A percentile compares a stretch with the other conserved stretches of the same genome.
Conservation (phyloP, 169 alveolate genomes). For the Pseudocohnilembus persalinus region DNA sequence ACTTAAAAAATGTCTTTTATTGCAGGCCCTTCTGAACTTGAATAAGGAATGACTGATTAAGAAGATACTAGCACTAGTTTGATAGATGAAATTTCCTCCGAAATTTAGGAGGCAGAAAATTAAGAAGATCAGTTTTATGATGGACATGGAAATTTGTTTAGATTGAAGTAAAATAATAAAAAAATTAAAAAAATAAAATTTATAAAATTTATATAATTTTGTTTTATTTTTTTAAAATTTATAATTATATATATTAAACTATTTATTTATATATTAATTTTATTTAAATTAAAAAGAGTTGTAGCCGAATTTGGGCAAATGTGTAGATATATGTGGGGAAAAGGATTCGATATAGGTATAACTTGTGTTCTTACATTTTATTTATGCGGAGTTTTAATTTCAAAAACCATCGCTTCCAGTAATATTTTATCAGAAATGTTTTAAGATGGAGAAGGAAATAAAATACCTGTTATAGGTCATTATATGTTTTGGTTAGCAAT, state of each 20-base stretch:
- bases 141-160: not conserved
- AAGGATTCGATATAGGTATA: not conserved
- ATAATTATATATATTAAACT: not conserved
- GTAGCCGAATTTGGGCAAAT: slow-evolving; percentile 12
- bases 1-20: not conserved
- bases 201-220: no score
- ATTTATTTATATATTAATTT: no score
- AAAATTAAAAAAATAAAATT: no score
- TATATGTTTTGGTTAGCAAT: not conserved
- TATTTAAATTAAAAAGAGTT: not conserved
- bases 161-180: not conserved
- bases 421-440: slow-evolving; percentile 5
- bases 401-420: slow-evolving; percentile 13
- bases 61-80: not conserved
- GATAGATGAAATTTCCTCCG: not conserved
- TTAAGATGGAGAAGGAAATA: not conserved
- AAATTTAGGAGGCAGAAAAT: not conserved
- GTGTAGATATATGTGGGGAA: slow-evolving; percentile 8
- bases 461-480: not conserved
- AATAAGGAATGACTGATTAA: slow-evolving; percentile 4
- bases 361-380: not conserved
- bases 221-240: no score
- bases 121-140: not conserved
- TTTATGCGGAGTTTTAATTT: slow-evolving; percentile 11
- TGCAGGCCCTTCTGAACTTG: not conserved